Percentiles rank a stretch among this genome's conserved stretches.
phyloP scores from a whole-genome alignment of 148 eudicot genomes.

The Amaranthus hypochondriacus region DNA sequence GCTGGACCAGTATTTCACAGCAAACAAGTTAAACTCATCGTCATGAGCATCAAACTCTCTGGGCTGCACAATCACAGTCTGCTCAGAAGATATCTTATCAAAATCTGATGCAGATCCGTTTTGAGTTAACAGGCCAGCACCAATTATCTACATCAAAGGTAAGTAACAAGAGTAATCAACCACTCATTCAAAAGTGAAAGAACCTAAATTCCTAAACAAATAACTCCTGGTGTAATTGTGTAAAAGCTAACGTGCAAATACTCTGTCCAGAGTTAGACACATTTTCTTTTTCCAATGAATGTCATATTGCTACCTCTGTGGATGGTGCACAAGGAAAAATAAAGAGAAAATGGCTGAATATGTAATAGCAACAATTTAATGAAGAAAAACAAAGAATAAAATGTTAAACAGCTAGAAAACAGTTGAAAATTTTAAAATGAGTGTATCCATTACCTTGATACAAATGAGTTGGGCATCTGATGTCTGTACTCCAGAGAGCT shows the following conservation, averaged over 20 bases:
- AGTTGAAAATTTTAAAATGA: neutral
- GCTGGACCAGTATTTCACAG: conserved; percentile 53
- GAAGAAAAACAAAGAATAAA: neutral
- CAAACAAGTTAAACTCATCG: conserved; percentile 45
- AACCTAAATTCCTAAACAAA: neutral
- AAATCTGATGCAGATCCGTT: conserved; percentile 42
- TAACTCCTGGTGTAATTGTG: too few relatives aligned
- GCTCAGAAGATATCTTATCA: conserved; percentile 31
- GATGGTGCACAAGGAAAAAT: neutral
- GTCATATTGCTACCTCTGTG: neutral
- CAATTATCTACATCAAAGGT: conserved; percentile 59
- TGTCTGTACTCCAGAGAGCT: conserved; percentile 59
- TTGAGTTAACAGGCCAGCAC: conserved; percentile 73
- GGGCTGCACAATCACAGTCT: conserved; percentile 22
- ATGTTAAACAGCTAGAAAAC: neutral
- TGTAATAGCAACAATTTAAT: neutral
- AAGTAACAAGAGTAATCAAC: neutral
- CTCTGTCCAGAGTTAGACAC: neutral
- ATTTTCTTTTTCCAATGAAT: neutral
- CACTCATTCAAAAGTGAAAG: neutral
- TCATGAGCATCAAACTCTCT: conserved; percentile 32
- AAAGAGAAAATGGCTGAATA: neutral
- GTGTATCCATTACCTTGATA: conserved; percentile 52
- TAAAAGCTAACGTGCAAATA: neutral
- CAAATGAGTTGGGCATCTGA: conserved; percentile 73